These are phyloP conservation scores for Colletotrichum noveboracense DNA, from an alignment of 2,329 filamentous ascomycete genomes.

Conservation along the genomic window DNA sequence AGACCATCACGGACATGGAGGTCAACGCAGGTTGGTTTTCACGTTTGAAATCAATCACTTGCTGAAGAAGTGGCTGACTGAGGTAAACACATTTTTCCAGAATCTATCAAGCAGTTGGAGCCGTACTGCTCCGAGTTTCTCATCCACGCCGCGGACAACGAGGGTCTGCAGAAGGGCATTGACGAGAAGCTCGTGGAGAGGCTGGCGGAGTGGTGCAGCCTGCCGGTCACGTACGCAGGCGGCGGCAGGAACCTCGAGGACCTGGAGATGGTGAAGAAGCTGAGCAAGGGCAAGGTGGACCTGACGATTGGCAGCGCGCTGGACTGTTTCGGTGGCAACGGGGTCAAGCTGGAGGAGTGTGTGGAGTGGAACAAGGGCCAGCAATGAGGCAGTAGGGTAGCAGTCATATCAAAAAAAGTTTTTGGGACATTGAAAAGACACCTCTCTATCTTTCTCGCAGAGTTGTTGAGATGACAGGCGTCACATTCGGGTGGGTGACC, in stretches of 20 bases:
- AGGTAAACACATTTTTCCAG: conserved; percentile 47
- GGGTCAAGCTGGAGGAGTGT: conserved; percentile 88
- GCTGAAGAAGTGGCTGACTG: neutral
- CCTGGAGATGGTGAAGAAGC: conserved; percentile 77
- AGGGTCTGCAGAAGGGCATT: conserved; percentile 90
- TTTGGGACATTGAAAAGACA: neutral
- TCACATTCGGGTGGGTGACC: conserved; percentile 4
- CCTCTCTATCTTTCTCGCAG: neutral
- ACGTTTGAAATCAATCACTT: neutral
- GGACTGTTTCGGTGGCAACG: conserved; percentile 91
- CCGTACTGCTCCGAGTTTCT: conserved; percentile 96
- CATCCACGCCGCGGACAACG: conserved; percentile 96
- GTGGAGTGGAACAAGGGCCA: conserved; percentile 77
- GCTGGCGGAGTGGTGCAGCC: conserved; percentile 84
- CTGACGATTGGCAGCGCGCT: conserved; percentile 95
- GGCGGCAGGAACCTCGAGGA: conserved; percentile 86
- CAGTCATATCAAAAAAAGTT: neutral
- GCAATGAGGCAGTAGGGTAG: conserved; percentile 20
- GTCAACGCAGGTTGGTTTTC: conserved; percentile 70
- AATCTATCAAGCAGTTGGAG: conserved; percentile 80
- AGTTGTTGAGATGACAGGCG: conserved; percentile 12
- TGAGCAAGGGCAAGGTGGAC: conserved; percentile 85
- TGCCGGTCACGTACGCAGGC: conserved; percentile 95
- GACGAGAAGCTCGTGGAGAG: conserved; percentile 82
- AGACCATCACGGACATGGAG: conserved; percentile 96